Base-by-base conservation (phyloP, 2,329 filamentous ascomycete genomes). In the Neopestalotiopsis clavispora region DNA sequence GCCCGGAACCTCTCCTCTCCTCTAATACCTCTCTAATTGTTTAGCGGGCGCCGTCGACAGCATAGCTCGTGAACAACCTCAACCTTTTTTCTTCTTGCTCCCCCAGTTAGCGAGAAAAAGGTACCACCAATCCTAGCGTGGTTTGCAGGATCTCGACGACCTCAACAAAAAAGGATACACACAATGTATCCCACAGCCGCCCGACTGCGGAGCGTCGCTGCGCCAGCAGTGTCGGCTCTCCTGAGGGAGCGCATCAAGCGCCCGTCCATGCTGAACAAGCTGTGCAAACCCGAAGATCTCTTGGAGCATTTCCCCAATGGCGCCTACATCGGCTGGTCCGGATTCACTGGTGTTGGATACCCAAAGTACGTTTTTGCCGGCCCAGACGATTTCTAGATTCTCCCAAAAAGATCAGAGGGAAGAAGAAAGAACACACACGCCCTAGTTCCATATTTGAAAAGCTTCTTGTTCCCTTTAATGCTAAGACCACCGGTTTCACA, bases 341-440 rank as follows among this genome's bases (percentile, higher is more conserved):
- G 94, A 45, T 97, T 97, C 82, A 97, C 94, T 13, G 94, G 94
- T 75, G 94, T 97, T 67, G 93, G 93, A 69, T 96, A 96, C 83
- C 93, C 93, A 72, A 96, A 96, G 92, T 93, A 83, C 75, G 89
- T 84, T 34, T 30, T 59, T 9, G 49, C 7, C 49, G 7, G 9
- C 10, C 23, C 23, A 28, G 23, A 38, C 34, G 34, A 38, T 52
- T 6, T 20, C 45, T n/a, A 3, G n/a, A 10, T 17, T 9, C n/a
- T 4, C 17, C 17, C 7, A 7, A 20, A 23, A 52, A 9, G n/a
- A 52, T 6, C n/a, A 20, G 45, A 20, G n/a, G n/a, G 6, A 10
- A 7, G 6, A 52, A 10, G n/a, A n/a, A 20, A 52, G 6, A 52
- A 20, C 5, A 17, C n/a, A 10, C 34, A 1, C 34, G 10, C 34